phyloP scores from a whole-genome alignment of 2,329 filamentous ascomycete species.

The Colletotrichum phormii region DNA sequence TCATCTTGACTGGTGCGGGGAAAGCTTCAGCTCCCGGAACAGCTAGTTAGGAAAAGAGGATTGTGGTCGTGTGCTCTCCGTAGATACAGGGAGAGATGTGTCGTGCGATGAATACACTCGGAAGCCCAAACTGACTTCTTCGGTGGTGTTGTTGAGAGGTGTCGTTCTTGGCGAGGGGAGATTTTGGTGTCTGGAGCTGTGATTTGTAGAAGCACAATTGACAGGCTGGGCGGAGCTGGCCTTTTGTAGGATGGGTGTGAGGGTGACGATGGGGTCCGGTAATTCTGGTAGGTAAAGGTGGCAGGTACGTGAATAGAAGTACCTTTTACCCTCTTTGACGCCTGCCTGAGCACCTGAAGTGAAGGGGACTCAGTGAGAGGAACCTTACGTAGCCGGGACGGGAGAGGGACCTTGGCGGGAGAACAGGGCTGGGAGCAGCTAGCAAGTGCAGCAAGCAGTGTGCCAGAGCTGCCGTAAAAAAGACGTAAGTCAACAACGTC shows the following conservation, averaged over 20 bases:
- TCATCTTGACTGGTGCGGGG: conserved; percentile 56
- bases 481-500: conserved; percentile 39
- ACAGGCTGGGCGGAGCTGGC: conserved; percentile 33
- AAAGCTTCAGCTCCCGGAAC: conserved; percentile 22
- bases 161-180: background rate
- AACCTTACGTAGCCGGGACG: conserved; percentile 19
- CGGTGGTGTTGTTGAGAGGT: conserved; percentile 11
- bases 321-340: background rate
- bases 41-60: background rate
- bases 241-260: conserved; percentile 34
- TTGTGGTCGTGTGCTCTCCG: conserved; percentile 27
- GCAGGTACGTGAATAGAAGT: conserved; percentile 19
- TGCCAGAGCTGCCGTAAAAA: conserved; percentile 6
- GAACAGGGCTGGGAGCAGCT: conserved; percentile 2
- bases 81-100: background rate
- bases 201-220: conserved; percentile 16
- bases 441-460: background rate
- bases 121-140: conserved; percentile 36
- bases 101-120: conserved; percentile 16
- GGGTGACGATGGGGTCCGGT: conserved; percentile 36
- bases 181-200: conserved; percentile 7
- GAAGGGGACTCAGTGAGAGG: conserved; percentile 10
- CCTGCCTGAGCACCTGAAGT: background rate
- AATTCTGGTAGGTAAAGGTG: conserved; percentile 25
- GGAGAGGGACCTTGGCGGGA: conserved; percentile 20